These are phyloP conservation scores for Friedmanniomyces endolithicus DNA, from an alignment of 495 filamentous ascomycete genomes.

Conservation along the genomic window DNA sequence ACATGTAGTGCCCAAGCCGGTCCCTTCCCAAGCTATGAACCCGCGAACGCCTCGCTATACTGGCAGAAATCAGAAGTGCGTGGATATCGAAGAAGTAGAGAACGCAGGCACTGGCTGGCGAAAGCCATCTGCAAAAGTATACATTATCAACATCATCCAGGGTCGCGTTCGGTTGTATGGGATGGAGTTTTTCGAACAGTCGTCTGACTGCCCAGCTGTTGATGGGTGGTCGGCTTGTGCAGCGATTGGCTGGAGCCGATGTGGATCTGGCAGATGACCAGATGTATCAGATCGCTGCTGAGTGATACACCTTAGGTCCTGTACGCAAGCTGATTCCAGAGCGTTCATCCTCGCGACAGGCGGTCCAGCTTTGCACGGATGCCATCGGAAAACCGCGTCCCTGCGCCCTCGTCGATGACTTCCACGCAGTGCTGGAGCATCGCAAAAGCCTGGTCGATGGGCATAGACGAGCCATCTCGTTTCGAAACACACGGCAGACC, in stretches of 20 bases:
- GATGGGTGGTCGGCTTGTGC: not conserved
- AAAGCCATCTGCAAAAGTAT: not conserved
- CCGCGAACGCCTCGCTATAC: not conserved
- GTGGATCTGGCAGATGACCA: not conserved
- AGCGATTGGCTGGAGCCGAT: not conserved
- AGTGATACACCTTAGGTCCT: not conserved
- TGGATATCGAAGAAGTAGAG: not conserved
- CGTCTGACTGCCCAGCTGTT: not conserved
- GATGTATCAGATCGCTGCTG: not conserved
- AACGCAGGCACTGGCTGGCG: not conserved
- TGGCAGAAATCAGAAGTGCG: not conserved
- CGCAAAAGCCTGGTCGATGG: slow-evolving; percentile 24
- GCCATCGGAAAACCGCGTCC: slow-evolving; percentile 33
- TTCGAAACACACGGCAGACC: slow-evolving; percentile 30
- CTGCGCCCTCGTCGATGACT: slow-evolving; percentile 30
- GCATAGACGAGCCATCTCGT: slow-evolving; percentile 27
- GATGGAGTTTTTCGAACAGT: no score
- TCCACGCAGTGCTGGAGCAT: slow-evolving; percentile 32
- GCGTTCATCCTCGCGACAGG: slow-evolving; percentile 19
- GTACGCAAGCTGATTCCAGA: slow-evolving; percentile 7
- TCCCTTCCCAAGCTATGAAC: not conserved
- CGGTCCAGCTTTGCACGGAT: slow-evolving; percentile 30
- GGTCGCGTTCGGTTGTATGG: no score
- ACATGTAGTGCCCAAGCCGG: not conserved
- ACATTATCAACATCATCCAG: not conserved